Percentiles rank a stretch among this genome's conserved stretches.
These are phyloP conservation scores for Yamadazyma olivae DNA, from an alignment of 805 yeast genomes.

Conservation along the genomic window DNA sequence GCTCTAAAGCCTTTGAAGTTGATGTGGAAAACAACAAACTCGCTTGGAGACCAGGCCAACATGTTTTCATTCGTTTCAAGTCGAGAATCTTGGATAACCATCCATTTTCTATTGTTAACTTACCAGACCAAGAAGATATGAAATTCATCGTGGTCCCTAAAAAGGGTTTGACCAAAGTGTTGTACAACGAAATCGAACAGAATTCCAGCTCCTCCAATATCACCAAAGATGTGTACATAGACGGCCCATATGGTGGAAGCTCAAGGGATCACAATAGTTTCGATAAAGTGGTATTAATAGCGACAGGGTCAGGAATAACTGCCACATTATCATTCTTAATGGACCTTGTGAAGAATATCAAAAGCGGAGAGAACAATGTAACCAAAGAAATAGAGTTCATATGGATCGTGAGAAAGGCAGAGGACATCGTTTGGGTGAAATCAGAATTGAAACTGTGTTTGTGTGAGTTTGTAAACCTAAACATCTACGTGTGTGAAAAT, in stretches of 20 bases:
- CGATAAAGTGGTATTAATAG: constrained; percentile 38
- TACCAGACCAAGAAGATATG: constrained; percentile 26
- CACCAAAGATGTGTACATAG: constrained; percentile 36
- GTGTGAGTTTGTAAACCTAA: constrained; percentile 20
- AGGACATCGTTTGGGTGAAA: constrained; percentile 38
- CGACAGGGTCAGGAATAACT: constrained; percentile 54
- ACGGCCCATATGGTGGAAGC: constrained; percentile 60
- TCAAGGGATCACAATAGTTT: constrained; percentile 44
- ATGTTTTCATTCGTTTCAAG: constrained; percentile 46
- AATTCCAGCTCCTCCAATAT: constrained; percentile 8
- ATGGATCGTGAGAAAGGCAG: constrained; percentile 40
- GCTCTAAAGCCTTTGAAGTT: constrained; percentile 26
- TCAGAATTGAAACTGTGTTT: constrained; percentile 31
- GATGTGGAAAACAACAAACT: constrained; percentile 32
- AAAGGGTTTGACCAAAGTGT: constrained; percentile 42
- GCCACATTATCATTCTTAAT: constrained; percentile 45
- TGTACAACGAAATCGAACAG: constrained; percentile 30
- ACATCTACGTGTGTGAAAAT: constrained; percentile 20
- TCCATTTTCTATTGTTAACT: constrained; percentile 51
- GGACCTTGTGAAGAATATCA: constrained; percentile 17
- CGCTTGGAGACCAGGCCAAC: constrained; percentile 55
- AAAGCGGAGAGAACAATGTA: constrained; percentile 10
- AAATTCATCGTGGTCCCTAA: constrained; percentile 45
- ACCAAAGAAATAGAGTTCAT: constrained; percentile 33
- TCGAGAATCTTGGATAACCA: constrained; percentile 48